These are phyloP conservation scores for Pichia exigua DNA, from an alignment of 805 yeast genomes.

Conservation along the genomic window DNA sequence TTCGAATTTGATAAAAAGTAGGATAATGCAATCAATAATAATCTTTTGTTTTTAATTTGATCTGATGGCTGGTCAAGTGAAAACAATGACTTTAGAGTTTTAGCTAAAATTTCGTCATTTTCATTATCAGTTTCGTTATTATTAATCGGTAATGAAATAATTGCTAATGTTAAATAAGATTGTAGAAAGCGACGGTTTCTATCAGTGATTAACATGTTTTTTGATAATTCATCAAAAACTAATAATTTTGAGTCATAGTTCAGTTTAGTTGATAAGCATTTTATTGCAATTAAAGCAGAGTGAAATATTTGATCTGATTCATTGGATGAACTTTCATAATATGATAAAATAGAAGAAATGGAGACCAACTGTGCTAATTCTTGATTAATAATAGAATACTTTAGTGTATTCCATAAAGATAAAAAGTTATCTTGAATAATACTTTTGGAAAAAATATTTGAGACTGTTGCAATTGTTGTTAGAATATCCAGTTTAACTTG, in stretches of 20 bases:
- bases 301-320: conserved; percentile 31
- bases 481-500: conserved; percentile 69
- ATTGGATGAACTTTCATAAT: conserved; percentile 26
- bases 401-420: conserved; percentile 78
- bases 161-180: conserved; percentile 51
- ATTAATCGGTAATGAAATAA: conserved; percentile 23
- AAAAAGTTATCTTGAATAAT: conserved; percentile 56
- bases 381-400: conserved; percentile 81
- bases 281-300: conserved; percentile 38
- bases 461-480: conserved; percentile 49
- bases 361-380: conserved; percentile 34
- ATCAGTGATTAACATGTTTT: conserved; percentile 30
- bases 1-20: conserved; percentile 7
- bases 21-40: conserved; percentile 8
- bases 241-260: conserved; percentile 7
- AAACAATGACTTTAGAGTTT: conserved; percentile 38
- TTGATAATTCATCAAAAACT: conserved; percentile 39
- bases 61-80: conserved; percentile 8
- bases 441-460: conserved; percentile 41
- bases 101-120: conserved; percentile 42
- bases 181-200: conserved; percentile 49
- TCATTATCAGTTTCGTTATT: conserved; percentile 23
- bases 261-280: conserved; percentile 33
- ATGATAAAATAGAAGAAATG: conserved; percentile 19
- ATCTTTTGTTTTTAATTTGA: conserved; percentile 9